Base-by-base conservation (phyloP, 2,329 filamentous ascomycete genomes). In the Fusarium brevicatenulatum region DNA sequence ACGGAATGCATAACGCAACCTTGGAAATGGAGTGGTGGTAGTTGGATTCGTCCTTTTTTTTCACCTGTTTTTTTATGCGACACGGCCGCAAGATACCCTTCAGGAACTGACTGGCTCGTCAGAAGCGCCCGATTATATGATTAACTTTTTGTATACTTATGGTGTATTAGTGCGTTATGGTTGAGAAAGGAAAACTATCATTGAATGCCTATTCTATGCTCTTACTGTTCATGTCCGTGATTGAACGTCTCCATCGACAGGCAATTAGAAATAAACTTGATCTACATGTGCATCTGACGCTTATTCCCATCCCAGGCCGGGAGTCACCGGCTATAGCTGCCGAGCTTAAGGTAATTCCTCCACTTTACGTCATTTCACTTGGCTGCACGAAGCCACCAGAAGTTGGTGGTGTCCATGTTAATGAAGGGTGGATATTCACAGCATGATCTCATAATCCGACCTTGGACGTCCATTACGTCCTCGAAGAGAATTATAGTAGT, bases 81-180 rank as follows among this genome's bases (percentile, higher is more conserved):
- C 54, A 75, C 72, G 72, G 72, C 72, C 63, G 67, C 63, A 63
- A 73, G 72, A 75, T 75, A 75, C 72, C 72, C 72, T 68, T 73
- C 66, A 68, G 61, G 47, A 70, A 55, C 67, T 66, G 50, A 62
- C 53, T 37, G 58, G 34, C 28, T 47, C 37, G 66, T 71, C 52
- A 59, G 68, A 70, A 50, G 25, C 44, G 40, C 49, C 71, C 59
- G 21, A 39, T 43, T 66, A 59, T 50, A 58, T 43, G 64, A 63
- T 40, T 53, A 36, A 36, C 37, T 62, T 56, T 50, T 72, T 72
- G 56, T 72, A 42, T 34, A 37, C 32, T 36, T 2, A 50, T 10
- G 28, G 32, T 59, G 32, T 42, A 64, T 50, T 44, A 37, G 30
- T 50, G 47, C n/a, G 15, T 46, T 19, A 36, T 32, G 44, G 54